Percentiles rank a stretch among this genome's conserved stretches.
These are phyloP conservation scores for Clarireedia sp. DNA, from an alignment of 2,329 filamentous ascomycete genomes.

Conservation along the genomic window DNA sequence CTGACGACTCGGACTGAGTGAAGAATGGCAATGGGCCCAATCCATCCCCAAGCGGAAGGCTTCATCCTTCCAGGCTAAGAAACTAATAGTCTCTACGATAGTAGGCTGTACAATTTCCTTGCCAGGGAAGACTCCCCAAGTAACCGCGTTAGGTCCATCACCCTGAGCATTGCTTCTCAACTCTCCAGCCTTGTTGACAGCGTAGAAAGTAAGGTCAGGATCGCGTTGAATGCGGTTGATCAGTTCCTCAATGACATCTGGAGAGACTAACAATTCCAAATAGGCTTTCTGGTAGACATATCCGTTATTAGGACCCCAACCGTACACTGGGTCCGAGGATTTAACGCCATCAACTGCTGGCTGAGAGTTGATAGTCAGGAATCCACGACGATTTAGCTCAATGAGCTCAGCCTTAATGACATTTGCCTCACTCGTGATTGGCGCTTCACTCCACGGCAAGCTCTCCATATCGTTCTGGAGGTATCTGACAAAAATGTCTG, in stretches of 20 bases:
- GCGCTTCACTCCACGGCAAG: conserved; percentile 88
- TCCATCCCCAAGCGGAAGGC: conserved; percentile 87
- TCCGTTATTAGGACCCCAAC: conserved; percentile 90
- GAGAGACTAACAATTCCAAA: conserved; percentile 80
- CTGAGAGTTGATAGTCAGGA: conserved; percentile 96
- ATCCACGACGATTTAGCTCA: conserved; percentile 73
- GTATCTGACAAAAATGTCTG: conserved; percentile 77
- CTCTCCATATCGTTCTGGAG: conserved; percentile 72
- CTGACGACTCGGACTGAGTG: conserved; percentile 65
- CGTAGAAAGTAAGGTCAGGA: conserved; percentile 85
- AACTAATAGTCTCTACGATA: conserved; percentile 97
- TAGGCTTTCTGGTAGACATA: conserved; percentile 99
- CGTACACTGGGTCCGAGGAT: conserved; percentile 77
- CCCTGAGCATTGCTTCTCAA: conserved; percentile 77
- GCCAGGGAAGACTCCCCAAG: conserved; percentile 97
- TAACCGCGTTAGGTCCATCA: conserved; percentile 93
- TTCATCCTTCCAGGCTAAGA: conserved; percentile 97
- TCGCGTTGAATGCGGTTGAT: conserved; percentile 69
- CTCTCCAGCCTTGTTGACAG: conserved; percentile 75
- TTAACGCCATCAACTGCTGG: conserved; percentile 87
- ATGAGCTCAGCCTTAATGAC: conserved; percentile 70
- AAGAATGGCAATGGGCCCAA: conserved; percentile 86
- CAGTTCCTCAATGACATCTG: conserved; percentile 69
- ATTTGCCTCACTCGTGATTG: conserved; percentile 76
- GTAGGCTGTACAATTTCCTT: conserved; percentile 99